Percentiles rank a stretch among this genome's conserved stretches.
phyloP scores from a whole-genome alignment of 2,329 filamentous ascomycete species.

The Hypoxylon sp. region DNA sequence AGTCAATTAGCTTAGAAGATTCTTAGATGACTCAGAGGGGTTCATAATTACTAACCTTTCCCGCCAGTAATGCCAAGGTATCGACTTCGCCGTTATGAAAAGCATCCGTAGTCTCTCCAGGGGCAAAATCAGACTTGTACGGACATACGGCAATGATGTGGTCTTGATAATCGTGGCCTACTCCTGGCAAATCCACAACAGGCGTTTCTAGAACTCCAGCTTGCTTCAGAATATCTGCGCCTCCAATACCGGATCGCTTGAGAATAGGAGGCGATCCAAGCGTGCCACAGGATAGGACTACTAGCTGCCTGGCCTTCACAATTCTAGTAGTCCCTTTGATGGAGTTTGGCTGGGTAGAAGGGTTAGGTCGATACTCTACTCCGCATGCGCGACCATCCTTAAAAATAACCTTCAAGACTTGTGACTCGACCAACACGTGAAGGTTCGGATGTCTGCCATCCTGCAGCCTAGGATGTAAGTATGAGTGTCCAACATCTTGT shows the following conservation, averaged over 20 bases:
- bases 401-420: constrained; percentile 49
- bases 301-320: constrained; percentile 58
- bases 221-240: constrained; percentile 53
- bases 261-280: constrained; percentile 56
- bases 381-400: constrained; percentile 26
- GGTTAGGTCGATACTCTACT: constrained; percentile 29
- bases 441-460: constrained; percentile 57
- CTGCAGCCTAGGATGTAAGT: constrained; percentile 60
- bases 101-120: constrained; percentile 36
- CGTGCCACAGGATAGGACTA: constrained; percentile 51
- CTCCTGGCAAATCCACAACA: constrained; percentile 54
- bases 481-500: constrained; percentile 61
- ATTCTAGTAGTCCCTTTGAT: not conserved
- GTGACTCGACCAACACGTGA: constrained; percentile 61
- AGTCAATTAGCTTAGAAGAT: no score
- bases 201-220: constrained; percentile 44
- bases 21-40: no score
- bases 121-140: constrained; percentile 48
- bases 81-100: not conserved
- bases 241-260: constrained; percentile 61
- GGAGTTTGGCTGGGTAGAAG: constrained; percentile 4
- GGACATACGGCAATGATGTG: constrained; percentile 59
- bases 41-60: no score
- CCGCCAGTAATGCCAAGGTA: no score
- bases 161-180: constrained; percentile 59